These are phyloP conservation scores for Melanomma pulvis-pyrius DNA, from an alignment of 495 filamentous ascomycete genomes.

Conservation along the genomic window DNA sequence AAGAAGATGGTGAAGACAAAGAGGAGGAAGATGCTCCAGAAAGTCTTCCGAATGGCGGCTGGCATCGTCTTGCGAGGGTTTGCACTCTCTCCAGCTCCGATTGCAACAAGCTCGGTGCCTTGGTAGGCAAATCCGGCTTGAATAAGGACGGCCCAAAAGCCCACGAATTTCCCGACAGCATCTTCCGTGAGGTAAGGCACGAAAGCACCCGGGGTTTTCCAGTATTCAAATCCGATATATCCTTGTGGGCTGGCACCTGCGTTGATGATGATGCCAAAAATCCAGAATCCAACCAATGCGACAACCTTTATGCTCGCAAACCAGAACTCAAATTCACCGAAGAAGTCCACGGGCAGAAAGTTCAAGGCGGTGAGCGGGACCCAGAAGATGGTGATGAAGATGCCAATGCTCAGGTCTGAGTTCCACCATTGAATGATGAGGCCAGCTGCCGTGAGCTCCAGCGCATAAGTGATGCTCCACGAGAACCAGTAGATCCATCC, in stretches of 20 bases:
- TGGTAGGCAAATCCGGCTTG: conserved; percentile 39
- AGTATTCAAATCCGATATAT: conserved; percentile 38
- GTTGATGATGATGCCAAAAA: conserved; percentile 37
- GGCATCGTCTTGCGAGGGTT: conserved; percentile 41
- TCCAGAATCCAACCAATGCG: conserved; percentile 33
- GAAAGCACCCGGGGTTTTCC: conserved; percentile 36
- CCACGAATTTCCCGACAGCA: conserved; percentile 36
- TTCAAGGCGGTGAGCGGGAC: conserved; percentile 36
- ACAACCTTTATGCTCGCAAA: conserved; percentile 39
- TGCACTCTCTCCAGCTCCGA: conserved; percentile 36
- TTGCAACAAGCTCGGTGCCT: conserved; percentile 37
- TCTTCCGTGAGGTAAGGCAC: conserved; percentile 35
- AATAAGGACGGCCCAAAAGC: conserved; percentile 40
- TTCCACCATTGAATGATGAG: conserved; percentile 41
- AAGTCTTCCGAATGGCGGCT: conserved; percentile 32
- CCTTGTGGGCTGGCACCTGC: conserved; percentile 34
- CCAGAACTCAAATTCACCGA: conserved; percentile 41
- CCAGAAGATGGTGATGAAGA: conserved; percentile 40
- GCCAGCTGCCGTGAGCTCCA: conserved; percentile 39
- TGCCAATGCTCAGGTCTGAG: conserved; percentile 39
- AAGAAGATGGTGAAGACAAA: conserved; percentile 39
- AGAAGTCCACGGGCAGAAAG: conserved; percentile 35
- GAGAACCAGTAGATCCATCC: conserved; percentile 39
- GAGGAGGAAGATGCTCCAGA: conserved; percentile 35
- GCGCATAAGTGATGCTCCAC: conserved; percentile 37